Base-by-base conservation (phyloP, 2,329 filamentous ascomycete species). In the Cryphonectria parasitica region DNA sequence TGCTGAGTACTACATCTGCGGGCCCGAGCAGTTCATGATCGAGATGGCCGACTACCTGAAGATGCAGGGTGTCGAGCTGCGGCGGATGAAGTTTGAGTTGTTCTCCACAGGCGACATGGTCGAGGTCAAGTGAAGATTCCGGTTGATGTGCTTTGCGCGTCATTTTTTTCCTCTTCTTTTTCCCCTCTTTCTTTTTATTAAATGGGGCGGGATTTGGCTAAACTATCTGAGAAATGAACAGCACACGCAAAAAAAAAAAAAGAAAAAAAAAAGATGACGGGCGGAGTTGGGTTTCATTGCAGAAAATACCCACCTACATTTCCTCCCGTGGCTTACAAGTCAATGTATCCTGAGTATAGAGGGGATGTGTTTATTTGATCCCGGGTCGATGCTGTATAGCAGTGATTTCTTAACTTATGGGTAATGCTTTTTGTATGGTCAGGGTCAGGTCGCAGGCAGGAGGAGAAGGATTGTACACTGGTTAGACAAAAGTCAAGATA, bases 1-100 rank as follows among this genome's bases (percentile, higher is more conserved):
- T 17, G 80, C 86, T 4, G 85, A 87, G 77, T 88, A 88, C 75
- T 88, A 81, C 73, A 82, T 88, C 65, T 88, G 86, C 72, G 86
- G 86, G 0, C 85, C 86, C 0, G 85, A 87, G 77, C 80, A 83
- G 71, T 87, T 88, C 74, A 87, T 87, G 85, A 74, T 82, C 2
- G 84, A 87, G 75, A 84, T 86, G 78, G 79, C 80, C 2, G 78
- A 79, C 67, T 84, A 81, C 63, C 77, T 87, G 65, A 77, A 80
- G 68, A 74, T 78, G 15, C 78, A 82, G 66, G 81, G 83, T 41
- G 81, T 86, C 2, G 76, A 77, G 25, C 71, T 77, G 3, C 69
- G 74, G 22, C 79, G 83, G 58, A 78, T 86, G 75, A 82, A 83
- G 72, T 82, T 82, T 65, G 84, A 86, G 75, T 77, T 84, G 17